A percentile compares a stretch with the other conserved stretches of the same genome.
These are phyloP conservation scores for Diaporthe amygdali DNA, from an alignment of 2,329 filamentous ascomycete genomes.

Conservation along the genomic window DNA sequence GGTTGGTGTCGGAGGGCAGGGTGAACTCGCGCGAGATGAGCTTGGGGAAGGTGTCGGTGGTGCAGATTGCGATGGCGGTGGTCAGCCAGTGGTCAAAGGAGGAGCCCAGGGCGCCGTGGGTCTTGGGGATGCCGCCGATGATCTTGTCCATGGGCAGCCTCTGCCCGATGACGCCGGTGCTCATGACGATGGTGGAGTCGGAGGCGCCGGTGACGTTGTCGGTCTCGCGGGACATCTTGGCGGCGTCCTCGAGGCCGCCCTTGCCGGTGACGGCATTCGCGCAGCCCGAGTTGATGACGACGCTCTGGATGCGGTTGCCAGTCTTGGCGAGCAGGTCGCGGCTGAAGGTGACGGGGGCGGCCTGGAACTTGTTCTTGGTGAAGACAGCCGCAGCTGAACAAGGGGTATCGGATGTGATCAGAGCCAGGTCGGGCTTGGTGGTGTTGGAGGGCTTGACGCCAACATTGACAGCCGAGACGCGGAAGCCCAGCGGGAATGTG, in stretches of 20 bases:
- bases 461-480: conserved; percentile 84
- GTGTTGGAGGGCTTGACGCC: conserved; percentile 95
- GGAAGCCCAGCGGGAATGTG: conserved; percentile 89
- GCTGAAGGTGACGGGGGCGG: conserved; percentile 90
- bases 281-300: conserved; percentile 94
- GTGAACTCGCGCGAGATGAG: conserved; percentile 84
- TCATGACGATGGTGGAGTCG: conserved; percentile 88
- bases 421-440: conserved; percentile 85
- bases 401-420: conserved; percentile 84
- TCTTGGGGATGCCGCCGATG: conserved; percentile 77
- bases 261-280: conserved; percentile 96
- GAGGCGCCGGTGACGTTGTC: conserved; percentile 64
- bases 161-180: conserved; percentile 96
- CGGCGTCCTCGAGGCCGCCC: conserved; percentile 87
- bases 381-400: conserved; percentile 92
- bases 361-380: conserved; percentile 98
- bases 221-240: conserved; percentile 79
- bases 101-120: conserved; percentile 71
- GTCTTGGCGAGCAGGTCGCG: conserved; percentile 71
- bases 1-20: conserved; percentile 77
- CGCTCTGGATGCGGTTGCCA: conserved; percentile 75
- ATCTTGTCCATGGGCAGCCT: conserved; percentile 93
- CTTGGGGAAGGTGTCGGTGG: conserved; percentile 98
- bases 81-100: conserved; percentile 86
- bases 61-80: conserved; percentile 91